Base-by-base conservation (phyloP, 768 basidiomycete genomes). In the Trametes elegans region DNA sequence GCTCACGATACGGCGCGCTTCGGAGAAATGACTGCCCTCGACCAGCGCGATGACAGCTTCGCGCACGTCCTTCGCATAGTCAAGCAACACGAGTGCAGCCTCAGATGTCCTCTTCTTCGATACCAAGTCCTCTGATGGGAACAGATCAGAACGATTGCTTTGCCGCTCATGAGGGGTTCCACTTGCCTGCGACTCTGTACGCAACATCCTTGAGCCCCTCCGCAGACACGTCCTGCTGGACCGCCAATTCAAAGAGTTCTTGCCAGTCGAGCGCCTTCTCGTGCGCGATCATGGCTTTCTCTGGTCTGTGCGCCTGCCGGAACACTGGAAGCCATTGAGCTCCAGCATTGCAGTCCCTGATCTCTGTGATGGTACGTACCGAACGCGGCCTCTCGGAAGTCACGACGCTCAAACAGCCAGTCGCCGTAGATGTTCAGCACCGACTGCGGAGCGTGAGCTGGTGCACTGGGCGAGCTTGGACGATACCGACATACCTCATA, bases 241-340 rank as follows among this genome's bases (percentile, higher is more conserved):
- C 62, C 3, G 88, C 88, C 24, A 97, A 73, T 23, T 90, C 85
- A 68, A 99, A 98, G 0, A 97, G 74, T 60, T 95, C 93, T 64
- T 88, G 85, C 96, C 96, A 99, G 49, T 88, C 82, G 28, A 93
- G 73, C 0, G 89, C 88, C 52, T 85, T 87, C 69, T 98, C 95
- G 63, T 94, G 84, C 0, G 95, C 86, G 8, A 87, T 76, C 81
- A 99, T 85, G 1, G 95, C 92, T 57, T 92, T 93, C 5, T 76
- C 66, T 1, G 74, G 71, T 49, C 81, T 76, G 4, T 71, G 68
- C 7, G 89, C 91, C 59, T 91, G 81, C 0, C 80, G 69, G 71
- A 94, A 97, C 0, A 85, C 95, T 91, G 60, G 1, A 47, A 29
- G 19, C 16, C 14, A 10, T 13, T 53, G 4, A 58, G 52, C 21